A percentile compares a stretch with the other conserved stretches of the same genome.
phyloP scores from a whole-genome alignment of 2,329 filamentous ascomycete species.

The Calonectria hongkongensis region DNA sequence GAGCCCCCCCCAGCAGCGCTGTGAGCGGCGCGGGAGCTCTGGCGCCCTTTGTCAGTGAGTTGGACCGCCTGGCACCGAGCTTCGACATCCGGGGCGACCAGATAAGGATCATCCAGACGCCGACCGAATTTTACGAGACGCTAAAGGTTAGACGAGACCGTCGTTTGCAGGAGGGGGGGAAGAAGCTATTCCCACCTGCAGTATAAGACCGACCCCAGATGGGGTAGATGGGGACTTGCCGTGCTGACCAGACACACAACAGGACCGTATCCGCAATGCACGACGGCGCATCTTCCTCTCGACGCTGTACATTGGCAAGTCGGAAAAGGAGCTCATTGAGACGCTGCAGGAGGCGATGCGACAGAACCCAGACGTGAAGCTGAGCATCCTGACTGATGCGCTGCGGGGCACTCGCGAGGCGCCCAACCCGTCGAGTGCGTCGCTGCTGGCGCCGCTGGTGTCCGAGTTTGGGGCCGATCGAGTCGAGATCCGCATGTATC shows the following conservation, averaged over 20 bases:
- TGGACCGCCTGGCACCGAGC: conserved; percentile 92
- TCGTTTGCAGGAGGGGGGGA: background rate
- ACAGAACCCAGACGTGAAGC: conserved; percentile 82
- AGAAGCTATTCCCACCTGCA: conserved; percentile 2
- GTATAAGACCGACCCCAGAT: background rate
- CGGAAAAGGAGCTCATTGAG: conserved; percentile 90
- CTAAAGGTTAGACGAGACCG: conserved; percentile 79
- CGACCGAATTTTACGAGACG: conserved; percentile 92
- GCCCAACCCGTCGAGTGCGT: conserved; percentile 89
- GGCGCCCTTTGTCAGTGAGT: conserved; percentile 78
- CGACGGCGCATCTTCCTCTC: conserved; percentile 90
- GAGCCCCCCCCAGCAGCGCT: conserved; percentile 50
- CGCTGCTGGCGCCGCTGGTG: conserved; percentile 88
- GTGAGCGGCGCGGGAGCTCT: conserved; percentile 62
- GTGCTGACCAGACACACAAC: conserved; percentile 41
- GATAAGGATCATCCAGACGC: conserved; percentile 86
- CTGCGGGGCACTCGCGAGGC: conserved; percentile 94
- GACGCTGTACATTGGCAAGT: conserved; percentile 97
- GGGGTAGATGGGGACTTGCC: background rate
- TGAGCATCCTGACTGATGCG: conserved; percentile 94
- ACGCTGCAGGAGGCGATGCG: conserved; percentile 85
- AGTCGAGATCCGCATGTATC: conserved; percentile 97
- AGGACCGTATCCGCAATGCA: conserved; percentile 89
- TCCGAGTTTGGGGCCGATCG: conserved; percentile 87
- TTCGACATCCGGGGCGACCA: conserved; percentile 90